Conservation (phyloP, 306 rosid genomes). For the Lathyrus sativus region DNA sequence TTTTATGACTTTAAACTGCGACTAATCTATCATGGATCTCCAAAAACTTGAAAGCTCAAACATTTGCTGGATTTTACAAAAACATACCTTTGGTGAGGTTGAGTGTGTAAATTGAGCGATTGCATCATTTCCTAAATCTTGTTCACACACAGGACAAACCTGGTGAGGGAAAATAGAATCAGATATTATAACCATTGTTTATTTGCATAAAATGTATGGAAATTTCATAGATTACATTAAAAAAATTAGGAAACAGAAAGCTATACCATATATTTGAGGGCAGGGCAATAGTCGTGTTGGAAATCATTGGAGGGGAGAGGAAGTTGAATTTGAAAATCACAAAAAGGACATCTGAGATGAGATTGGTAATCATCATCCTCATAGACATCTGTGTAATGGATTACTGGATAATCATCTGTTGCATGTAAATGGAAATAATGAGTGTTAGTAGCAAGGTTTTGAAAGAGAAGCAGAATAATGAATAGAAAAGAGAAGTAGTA, state of each 20-base stretch:
- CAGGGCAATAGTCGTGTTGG: constrained; percentile 82
- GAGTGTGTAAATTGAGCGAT: constrained; percentile 69
- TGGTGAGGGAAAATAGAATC: constrained; percentile 43
- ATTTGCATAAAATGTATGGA: background rate
- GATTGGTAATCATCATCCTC: constrained; percentile 59
- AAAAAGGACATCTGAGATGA: constrained; percentile 81
- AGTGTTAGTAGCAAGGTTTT: constrained; percentile 12
- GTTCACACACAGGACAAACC: constrained; percentile 97
- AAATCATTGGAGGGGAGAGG: constrained; percentile 64
- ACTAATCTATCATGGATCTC: no score
- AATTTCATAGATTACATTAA: background rate
- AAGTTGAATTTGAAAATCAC: constrained; percentile 75
- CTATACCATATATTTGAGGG: constrained; percentile 71
- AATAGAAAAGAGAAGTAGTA: background rate
- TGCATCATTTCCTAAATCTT: constrained; percentile 71
- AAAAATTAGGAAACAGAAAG: constrained; percentile 3
- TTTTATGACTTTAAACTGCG: no score
- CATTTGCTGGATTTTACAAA: background rate
- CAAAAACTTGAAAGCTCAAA: no score
- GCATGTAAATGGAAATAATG: constrained; percentile 22
- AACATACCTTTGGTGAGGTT: constrained; percentile 69
- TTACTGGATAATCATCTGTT: constrained; percentile 44
- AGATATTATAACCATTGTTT: constrained; percentile 33
- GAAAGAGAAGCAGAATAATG: constrained; percentile 4
- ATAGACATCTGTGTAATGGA: constrained; percentile 64